Base-by-base conservation (phyloP, 73 alveolate species). In the Paramecium tetraurelia region DNA sequence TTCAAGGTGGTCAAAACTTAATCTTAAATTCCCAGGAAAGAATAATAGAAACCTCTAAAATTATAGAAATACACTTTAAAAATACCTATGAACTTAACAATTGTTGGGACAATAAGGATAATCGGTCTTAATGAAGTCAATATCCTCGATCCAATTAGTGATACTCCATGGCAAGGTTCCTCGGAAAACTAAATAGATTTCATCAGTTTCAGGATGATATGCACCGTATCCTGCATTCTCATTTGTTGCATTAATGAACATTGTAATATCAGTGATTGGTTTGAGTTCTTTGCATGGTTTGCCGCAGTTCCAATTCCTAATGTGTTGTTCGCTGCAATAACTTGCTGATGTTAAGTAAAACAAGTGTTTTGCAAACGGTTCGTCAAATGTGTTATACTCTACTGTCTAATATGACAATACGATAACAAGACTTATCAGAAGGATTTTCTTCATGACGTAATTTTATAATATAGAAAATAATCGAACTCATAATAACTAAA, bases 51-150 rank as follows among this genome's bases (percentile, higher is more conserved):
- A 11, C 94, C 94, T 89, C 94, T 58, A 63, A 5, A 63, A 63
- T 63, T 1, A 63, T 63, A 22, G 11, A 3, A 27, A 63, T 11
- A 22, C 9, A 53, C 4, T 53, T 18, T 12, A 1, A 11, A 18
- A 24, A 63, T 63, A 63, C 84, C 84, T 72, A 46, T 89, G 94
- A 40, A 89, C 94, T 89, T 89, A 89, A 71, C 94, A 89, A 24
- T 83, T 83, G 24, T 80, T 80, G 2, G 69, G 27, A 72, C 94
- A 89, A 53, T 89, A 89, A 8, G 94, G 75, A 72, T 89, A 89
- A 48, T 70, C 75, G 3, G 57, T 71, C 57, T 89, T 89, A 2
- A 89, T 70, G 31, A 70, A 89, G 75, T 89, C 94, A 46, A 89
- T 70, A 89, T 89, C 94, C 11, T 89, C 86, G 27, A 70, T 31